phyloP scores from a whole-genome alignment of 2,329 filamentous ascomycete species.

The Rhexocercosporidium sp. region DNA sequence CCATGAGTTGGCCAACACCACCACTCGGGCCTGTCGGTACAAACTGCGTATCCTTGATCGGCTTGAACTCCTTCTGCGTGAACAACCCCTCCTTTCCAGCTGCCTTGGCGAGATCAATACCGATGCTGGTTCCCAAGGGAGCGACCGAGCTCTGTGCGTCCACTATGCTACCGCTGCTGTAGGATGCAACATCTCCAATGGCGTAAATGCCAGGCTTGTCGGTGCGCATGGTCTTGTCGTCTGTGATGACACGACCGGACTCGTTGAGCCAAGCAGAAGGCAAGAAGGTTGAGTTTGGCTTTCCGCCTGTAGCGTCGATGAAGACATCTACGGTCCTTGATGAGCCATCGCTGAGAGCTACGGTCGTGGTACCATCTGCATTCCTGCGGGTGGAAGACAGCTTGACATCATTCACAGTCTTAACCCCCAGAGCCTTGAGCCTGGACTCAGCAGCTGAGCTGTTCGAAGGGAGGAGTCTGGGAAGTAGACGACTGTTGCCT shows the following conservation, averaged over 20 bases:
- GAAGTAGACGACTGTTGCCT: slow-evolving; percentile 19
- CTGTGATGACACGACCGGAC: slow-evolving; percentile 53
- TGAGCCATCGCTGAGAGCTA: slow-evolving; percentile 52
- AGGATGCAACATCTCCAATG: slow-evolving; percentile 52
- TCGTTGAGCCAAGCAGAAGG: slow-evolving; percentile 52
- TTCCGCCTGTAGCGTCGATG: slow-evolving; percentile 51
- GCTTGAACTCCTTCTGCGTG: slow-evolving; percentile 39
- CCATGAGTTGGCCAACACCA: slow-evolving; percentile 46
- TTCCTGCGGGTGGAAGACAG: slow-evolving; percentile 39
- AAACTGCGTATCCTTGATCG: slow-evolving; percentile 43
- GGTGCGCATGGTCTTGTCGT: slow-evolving; percentile 52
- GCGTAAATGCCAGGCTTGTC: slow-evolving; percentile 51
- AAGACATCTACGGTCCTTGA: slow-evolving; percentile 49
- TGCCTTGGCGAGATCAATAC: slow-evolving; percentile 48
- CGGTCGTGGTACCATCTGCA: slow-evolving; percentile 40
- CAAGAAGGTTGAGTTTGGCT: slow-evolving; percentile 51
- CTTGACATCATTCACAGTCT: slow-evolving; percentile 48
- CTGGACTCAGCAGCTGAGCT: slow-evolving; percentile 42
- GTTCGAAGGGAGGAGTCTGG: slow-evolving; percentile 13
- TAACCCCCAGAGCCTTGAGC: slow-evolving; percentile 57
- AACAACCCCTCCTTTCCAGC: slow-evolving; percentile 13
- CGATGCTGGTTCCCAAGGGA: slow-evolving; percentile 50
- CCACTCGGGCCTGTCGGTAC: slow-evolving; percentile 46
- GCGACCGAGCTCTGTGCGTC: slow-evolving; percentile 48
- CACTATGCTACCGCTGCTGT: slow-evolving; percentile 48